A percentile compares a stretch with the other conserved stretches of the same genome.
phyloP scores from a whole-genome alignment of 192 early-diverging fungal genomes.

The Coemansia sp. region DNA sequence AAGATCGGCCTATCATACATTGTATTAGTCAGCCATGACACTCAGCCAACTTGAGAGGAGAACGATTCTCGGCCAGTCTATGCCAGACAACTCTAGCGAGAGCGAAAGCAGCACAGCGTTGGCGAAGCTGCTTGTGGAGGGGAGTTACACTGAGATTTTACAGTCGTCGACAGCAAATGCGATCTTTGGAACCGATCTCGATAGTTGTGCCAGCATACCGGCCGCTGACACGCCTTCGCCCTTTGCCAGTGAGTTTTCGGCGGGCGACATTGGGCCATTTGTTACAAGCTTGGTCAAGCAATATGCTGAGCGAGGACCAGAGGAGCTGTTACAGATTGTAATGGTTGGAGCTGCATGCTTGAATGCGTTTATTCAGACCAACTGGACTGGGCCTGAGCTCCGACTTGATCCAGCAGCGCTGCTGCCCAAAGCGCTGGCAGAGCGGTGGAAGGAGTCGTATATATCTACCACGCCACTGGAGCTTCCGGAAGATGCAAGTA shows the following conservation, averaged over 20 bases:
- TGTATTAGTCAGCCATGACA: background rate
- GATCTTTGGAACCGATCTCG: slow-evolving; percentile 57
- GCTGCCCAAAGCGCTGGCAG: slow-evolving; percentile 49
- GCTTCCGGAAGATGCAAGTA: slow-evolving; percentile 43
- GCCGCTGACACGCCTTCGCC: slow-evolving; percentile 32
- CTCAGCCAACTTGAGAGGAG: slow-evolving; percentile 15
- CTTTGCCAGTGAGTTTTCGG: slow-evolving; percentile 44
- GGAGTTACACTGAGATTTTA: slow-evolving; percentile 56
- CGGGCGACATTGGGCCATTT: slow-evolving; percentile 36
- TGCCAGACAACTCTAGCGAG: background rate
- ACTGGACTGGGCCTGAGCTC: slow-evolving; percentile 85
- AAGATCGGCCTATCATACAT: background rate
- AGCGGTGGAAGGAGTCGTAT: slow-evolving; percentile 29
- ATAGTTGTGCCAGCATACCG: slow-evolving; percentile 8
- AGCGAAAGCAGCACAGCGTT: background rate
- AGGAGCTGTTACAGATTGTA: slow-evolving; percentile 25
- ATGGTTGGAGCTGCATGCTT: slow-evolving; percentile 67
- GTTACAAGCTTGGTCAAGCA: slow-evolving; percentile 15
- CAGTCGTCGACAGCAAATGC: slow-evolving; percentile 40
- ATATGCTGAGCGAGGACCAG: slow-evolving; percentile 11
- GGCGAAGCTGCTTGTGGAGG: slow-evolving; percentile 24
- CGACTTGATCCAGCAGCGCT: slow-evolving; percentile 59
- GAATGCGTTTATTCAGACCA: slow-evolving; percentile 80
- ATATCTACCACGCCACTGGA: slow-evolving; percentile 21
- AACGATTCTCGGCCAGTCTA: slow-evolving; percentile 28